phyloP scores from a whole-genome alignment of 1,284 basidiomycete genomes.

The Vanrija sp. region DNA sequence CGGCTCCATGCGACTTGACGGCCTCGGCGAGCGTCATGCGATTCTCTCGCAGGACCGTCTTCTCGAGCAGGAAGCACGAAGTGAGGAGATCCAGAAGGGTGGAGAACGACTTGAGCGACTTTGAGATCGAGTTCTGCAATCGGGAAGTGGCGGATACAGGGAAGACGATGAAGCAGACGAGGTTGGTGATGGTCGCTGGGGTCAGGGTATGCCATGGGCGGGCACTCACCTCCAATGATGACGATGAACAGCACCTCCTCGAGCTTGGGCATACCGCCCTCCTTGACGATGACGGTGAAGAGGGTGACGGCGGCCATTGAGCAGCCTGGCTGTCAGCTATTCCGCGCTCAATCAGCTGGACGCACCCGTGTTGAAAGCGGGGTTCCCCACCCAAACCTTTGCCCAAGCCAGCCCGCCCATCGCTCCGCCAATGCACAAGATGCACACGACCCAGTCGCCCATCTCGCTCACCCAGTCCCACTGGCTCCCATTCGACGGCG shows the following conservation, averaged over 20 bases:
- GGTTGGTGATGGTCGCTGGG: slow-evolving; percentile 64
- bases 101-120: slow-evolving; percentile 78
- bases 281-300: slow-evolving; percentile 82
- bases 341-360: not conserved
- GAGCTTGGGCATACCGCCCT: slow-evolving; percentile 74
- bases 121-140: slow-evolving; percentile 73
- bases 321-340: slow-evolving; percentile 58
- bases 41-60: slow-evolving; percentile 27
- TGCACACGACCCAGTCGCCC: slow-evolving; percentile 55
- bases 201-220: not conserved
- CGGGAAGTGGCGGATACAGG: slow-evolving; percentile 78
- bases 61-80: slow-evolving; percentile 74
- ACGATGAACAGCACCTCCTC: slow-evolving; percentile 74
- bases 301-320: slow-evolving; percentile 86
- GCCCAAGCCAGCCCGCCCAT: slow-evolving; percentile 72
- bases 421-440: slow-evolving; percentile 75
- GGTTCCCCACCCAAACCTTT: slow-evolving; percentile 80
- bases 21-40: slow-evolving; percentile 64
- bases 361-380: slow-evolving; percentile 84
- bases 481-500: slow-evolving; percentile 33
- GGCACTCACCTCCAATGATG: slow-evolving; percentile 56
- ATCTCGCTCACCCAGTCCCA: slow-evolving; percentile 44
- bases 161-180: slow-evolving; percentile 77
- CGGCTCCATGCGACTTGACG: slow-evolving; percentile 73
- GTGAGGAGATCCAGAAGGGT: slow-evolving; percentile 77